Base-by-base conservation (phyloP, 2,329 filamentous ascomycete genomes). In the Epichloe sp. region DNA sequence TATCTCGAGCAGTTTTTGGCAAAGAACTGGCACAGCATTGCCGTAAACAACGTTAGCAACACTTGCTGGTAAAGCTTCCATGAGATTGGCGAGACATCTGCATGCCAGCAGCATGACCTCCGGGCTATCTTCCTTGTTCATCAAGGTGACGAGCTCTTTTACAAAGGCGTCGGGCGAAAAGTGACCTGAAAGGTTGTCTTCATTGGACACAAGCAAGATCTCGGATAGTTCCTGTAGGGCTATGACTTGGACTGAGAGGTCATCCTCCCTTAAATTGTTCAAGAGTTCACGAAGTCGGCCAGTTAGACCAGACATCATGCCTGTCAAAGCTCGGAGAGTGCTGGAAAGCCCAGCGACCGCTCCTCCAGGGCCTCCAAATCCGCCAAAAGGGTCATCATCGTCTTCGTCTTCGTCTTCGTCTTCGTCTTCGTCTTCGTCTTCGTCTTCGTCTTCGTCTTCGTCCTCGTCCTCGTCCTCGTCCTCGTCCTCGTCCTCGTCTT, bases 101-200 rank as follows among this genome's bases (percentile, higher is more conserved):
- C 93, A 98, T 19, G 93, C 91, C 54, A 97, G 76, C 12, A 98
- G 82, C 91, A 97, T 97, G 55, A 97, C 88, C 66, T 98, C 93
- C 0, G 90, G 87, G 59, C 95, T 96, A 64, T 94, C 89, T 60
- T 95, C 88, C 52, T 94, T 88, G 62, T 87, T 88, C 93, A 98
- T 97, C 59, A 98, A 71, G 12, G 77, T 70, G 46, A 98, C 89
- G 49, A 98, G 75, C 68, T 98, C 93, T 69, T 95, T 96, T 51
- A 98, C 88, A 63, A 93, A 97, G 8, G 87, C 79, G 68, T 98
- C 93, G 2, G 93, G 88, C 1, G 88, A 88, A 65, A 98, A 97
- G 62, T 96, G 88, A 4, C 93, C 93, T 2, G 91, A 88, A 11
- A 98, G 77, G 57, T 94, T 96, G 64, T 98, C 93, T 68, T 98